These are phyloP conservation scores for Cochlearia excelsa DNA, from an alignment of 345 rosid species.

Conservation along the genomic window DNA sequence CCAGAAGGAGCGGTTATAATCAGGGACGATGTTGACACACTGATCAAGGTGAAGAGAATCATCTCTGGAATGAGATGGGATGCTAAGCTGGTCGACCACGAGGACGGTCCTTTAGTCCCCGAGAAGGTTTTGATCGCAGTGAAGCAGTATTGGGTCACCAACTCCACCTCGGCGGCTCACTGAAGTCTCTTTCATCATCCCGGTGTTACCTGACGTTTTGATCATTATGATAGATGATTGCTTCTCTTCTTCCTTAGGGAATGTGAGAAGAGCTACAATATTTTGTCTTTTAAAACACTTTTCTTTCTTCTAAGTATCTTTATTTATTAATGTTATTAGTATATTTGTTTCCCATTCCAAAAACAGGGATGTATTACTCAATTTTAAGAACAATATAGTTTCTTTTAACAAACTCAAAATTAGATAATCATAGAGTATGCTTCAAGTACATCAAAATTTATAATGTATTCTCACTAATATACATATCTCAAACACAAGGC, in stretches of 20 bases:
- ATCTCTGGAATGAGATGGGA: constrained; percentile 93
- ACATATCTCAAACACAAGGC: constrained; percentile 6
- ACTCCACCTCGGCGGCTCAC: constrained; percentile 57
- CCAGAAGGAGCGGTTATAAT: constrained; percentile 96
- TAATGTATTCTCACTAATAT: background rate
- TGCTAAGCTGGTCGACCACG: constrained; percentile 92
- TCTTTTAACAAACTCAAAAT: background rate
- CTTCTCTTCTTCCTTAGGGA: constrained; percentile 29
- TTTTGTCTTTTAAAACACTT: constrained; percentile 17
- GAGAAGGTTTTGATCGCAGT: constrained; percentile 90
- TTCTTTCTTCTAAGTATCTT: background rate
- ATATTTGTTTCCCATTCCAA: constrained; percentile 24
- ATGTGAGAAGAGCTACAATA: constrained; percentile 22
- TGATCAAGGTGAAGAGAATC: constrained; percentile 75
- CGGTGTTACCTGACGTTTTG: constrained; percentile 33
- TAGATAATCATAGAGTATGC: background rate
- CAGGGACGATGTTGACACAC: constrained; percentile 82
- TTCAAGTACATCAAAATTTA: background rate
- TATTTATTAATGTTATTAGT: constrained; percentile 29
- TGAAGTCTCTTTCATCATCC: constrained; percentile 23
- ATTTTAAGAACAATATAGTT: background rate
- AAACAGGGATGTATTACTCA: constrained; percentile 5
- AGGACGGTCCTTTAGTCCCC: constrained; percentile 92
- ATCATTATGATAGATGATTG: constrained; percentile 23
- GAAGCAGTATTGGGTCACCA: constrained; percentile 94